Percentiles rank a stretch among this genome's conserved stretches.
phyloP scores from a whole-genome alignment of 352 stramenopile genomes.

The Globisporangium nunn region DNA sequence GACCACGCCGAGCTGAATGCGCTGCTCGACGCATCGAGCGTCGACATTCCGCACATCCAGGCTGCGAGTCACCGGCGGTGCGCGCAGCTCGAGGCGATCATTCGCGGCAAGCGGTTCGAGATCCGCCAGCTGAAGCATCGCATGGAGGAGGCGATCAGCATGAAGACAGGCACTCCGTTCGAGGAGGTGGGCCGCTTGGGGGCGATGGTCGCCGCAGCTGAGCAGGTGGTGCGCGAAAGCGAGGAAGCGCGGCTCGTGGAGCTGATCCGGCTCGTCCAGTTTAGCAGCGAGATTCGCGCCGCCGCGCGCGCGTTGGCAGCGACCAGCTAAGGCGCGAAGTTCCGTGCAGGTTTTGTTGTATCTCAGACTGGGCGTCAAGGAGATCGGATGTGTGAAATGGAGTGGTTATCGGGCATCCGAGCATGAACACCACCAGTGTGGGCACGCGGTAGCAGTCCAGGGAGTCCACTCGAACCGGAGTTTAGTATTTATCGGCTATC shows the following conservation, averaged over 20 bases:
- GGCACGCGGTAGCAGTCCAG: no score
- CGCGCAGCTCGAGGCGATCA: slow-evolving; percentile 28
- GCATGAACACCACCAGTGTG: no score
- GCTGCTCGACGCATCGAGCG: slow-evolving; percentile 22
- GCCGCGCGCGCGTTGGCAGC: slow-evolving; percentile 23
- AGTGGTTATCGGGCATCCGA: no score
- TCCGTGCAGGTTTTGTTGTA: background rate
- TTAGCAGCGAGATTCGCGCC: slow-evolving; percentile 43
- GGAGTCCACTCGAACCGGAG: no score
- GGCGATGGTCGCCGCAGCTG: slow-evolving; percentile 27
- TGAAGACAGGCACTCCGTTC: slow-evolving; percentile 41
- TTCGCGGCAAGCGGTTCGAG: slow-evolving; percentile 24
- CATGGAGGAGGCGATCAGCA: slow-evolving; percentile 53
- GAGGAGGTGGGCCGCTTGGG: slow-evolving; percentile 49
- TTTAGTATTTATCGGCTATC: no score
- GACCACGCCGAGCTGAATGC: slow-evolving; percentile 27
- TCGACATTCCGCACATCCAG: slow-evolving; percentile 42
- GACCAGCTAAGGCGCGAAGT: background rate
- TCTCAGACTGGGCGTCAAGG: no score
- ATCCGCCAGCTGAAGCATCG: slow-evolving; percentile 33
- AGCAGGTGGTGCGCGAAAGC: slow-evolving; percentile 32
- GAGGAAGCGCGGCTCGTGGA: slow-evolving; percentile 38
- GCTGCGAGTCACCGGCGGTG: slow-evolving; percentile 42
- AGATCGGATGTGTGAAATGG: no score
- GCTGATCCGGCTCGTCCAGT: slow-evolving; percentile 40